These are phyloP conservation scores for Fragaria ananassa DNA, from an alignment of 306 rosid species.

Conservation along the genomic window DNA sequence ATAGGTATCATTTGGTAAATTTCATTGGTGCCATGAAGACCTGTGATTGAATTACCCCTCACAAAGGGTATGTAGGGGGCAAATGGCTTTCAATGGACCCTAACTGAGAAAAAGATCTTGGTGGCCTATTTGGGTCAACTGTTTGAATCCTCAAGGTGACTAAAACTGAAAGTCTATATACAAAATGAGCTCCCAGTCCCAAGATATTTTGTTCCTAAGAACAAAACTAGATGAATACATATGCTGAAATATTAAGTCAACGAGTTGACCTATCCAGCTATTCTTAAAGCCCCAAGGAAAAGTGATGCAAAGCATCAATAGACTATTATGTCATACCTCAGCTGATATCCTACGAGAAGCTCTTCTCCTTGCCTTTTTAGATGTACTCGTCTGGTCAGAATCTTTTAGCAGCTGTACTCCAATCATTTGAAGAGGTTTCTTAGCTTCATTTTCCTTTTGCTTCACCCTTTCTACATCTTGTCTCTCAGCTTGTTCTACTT, in stretches of 20 bases:
- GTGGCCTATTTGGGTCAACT: background rate
- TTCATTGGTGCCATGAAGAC: background rate
- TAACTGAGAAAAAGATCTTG: background rate
- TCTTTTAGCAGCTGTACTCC: conserved; percentile 92
- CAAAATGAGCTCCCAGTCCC: background rate
- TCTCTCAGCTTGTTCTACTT: conserved; percentile 62
- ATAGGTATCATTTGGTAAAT: background rate
- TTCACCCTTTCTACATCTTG: conserved; percentile 78
- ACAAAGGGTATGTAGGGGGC: background rate
- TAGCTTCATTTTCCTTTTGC: conserved; percentile 72
- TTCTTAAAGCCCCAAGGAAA: background rate
- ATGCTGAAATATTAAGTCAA: background rate
- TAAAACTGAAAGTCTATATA: background rate
- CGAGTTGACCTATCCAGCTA: background rate
- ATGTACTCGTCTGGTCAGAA: conserved; percentile 47
- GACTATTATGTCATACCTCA: conserved; percentile 52
- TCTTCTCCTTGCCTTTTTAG: conserved; percentile 57
- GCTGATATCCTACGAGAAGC: conserved; percentile 36
- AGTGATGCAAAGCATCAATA: background rate
- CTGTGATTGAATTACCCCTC: background rate
- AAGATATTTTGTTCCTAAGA: background rate
- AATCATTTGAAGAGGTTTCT: conserved; percentile 93
- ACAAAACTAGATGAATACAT: background rate
- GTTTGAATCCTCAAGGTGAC: background rate
- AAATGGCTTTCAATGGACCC: background rate